Percentiles rank a stretch among this genome's conserved stretches.
Conservation (phyloP, 1,284 basidiomycete genomes). For the Anthracocystis setariae region DNA sequence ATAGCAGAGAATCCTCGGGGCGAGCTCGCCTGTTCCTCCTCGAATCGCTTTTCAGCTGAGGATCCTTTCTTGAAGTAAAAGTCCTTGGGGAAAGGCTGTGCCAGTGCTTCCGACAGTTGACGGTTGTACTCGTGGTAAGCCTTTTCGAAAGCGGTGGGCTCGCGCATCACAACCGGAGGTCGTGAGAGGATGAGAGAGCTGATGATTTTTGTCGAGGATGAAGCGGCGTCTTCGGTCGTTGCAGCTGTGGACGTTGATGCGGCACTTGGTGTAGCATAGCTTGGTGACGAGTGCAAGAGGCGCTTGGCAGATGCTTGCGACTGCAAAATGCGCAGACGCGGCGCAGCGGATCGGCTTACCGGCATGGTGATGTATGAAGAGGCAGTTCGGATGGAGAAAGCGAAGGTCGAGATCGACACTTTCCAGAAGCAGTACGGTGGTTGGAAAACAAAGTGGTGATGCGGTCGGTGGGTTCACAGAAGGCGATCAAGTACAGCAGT, state of each 20-base stretch:
- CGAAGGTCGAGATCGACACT: too few species aligned
- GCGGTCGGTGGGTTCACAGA: background rate
- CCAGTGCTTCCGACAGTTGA: slow-evolving; percentile 82
- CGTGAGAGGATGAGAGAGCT: slow-evolving; percentile 80
- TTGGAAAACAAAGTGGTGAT: background rate
- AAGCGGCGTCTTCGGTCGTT: slow-evolving; percentile 10
- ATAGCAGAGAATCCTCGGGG: slow-evolving; percentile 41
- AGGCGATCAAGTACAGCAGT: background rate
- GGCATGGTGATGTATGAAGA: too few species aligned
- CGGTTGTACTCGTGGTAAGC: slow-evolving; percentile 88
- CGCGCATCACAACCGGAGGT: slow-evolving; percentile 81
- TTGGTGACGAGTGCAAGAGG: slow-evolving; percentile 27
- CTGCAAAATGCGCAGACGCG: slow-evolving; percentile 27
- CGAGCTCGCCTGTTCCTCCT: slow-evolving; percentile 67
- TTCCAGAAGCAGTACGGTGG: background rate
- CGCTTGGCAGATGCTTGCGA: slow-evolving; percentile 17
- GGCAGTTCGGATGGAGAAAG: too few species aligned
- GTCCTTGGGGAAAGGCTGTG: slow-evolving; percentile 86
- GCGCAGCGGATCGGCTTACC: slow-evolving; percentile 28
- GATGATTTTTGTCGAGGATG: slow-evolving; percentile 55
- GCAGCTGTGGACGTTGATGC: slow-evolving; percentile 20
- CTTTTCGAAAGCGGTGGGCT: slow-evolving; percentile 80
- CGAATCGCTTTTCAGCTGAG: slow-evolving; percentile 83
- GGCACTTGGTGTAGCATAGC: slow-evolving; percentile 10
- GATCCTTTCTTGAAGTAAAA: slow-evolving; percentile 97